Conservation (phyloP, 2,329 filamentous ascomycete genomes). For the Stemphylium beticola region DNA sequence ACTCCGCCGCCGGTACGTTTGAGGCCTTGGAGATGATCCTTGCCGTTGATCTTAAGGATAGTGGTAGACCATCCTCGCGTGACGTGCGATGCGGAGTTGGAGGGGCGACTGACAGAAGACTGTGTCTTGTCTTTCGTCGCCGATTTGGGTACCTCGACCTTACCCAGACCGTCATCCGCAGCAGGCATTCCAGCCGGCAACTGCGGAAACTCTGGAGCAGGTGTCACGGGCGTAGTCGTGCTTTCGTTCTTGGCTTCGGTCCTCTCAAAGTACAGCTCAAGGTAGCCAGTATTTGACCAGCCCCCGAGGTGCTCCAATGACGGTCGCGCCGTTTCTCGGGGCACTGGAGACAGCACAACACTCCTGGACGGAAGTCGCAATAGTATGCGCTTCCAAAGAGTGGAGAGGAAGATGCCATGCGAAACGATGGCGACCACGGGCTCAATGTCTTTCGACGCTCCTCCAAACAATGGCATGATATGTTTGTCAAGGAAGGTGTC, state of each 20-base stretch:
- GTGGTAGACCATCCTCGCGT: conserved; percentile 54
- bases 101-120: not conserved
- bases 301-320: conserved; percentile 61
- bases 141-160: not conserved
- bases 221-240: not conserved
- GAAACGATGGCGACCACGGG: conserved; percentile 71
- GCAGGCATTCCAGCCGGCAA: conserved; percentile 2
- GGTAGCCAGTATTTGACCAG: conserved; percentile 71
- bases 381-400: conserved; percentile 69
- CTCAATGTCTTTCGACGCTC: conserved; percentile 33
- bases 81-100: conserved; percentile 9
- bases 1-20: conserved; percentile 84
- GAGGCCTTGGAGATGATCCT: conserved; percentile 73
- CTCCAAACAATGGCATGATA: conserved; percentile 63
- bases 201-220: not conserved
- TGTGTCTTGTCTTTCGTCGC: not conserved
- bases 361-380: conserved; percentile 58
- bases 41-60: conserved; percentile 70
- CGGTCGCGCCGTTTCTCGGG: conserved; percentile 48
- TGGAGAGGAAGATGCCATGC: conserved; percentile 80
- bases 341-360: conserved; percentile 53
- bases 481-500: conserved; percentile 70
- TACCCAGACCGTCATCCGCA: not conserved
- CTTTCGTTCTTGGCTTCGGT: not conserved
- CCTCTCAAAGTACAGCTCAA: conserved; percentile 54